Evolutionary conservation across 148 eudicot genomes (phyloP).

Genomic region (Rhododendron kiyosumense): DNA sequence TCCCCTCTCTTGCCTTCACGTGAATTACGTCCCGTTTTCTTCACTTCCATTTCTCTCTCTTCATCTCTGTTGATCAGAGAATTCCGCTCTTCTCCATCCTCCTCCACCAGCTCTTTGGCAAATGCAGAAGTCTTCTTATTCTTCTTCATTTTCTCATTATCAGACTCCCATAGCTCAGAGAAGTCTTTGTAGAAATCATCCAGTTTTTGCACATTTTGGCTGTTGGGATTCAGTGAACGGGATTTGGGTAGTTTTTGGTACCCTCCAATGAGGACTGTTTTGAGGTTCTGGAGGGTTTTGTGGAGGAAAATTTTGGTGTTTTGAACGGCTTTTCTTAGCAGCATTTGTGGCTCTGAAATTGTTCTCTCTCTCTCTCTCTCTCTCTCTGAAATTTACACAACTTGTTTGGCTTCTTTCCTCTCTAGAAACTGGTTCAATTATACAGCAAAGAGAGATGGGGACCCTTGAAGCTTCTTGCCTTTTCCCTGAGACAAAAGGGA

Average conservation of each 20-base stretch:
- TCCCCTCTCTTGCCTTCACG: constrained; percentile 11
- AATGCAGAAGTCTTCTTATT: background rate
- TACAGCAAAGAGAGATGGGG: constrained; percentile 21
- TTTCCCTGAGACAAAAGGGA: constrained; percentile 9
- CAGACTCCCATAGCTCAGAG: constrained; percentile 25
- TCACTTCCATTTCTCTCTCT: constrained; percentile 7
- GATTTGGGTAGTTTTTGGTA: constrained; percentile 44
- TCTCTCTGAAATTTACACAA: background rate
- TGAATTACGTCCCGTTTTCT: constrained; percentile 5
- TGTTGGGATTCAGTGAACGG: constrained; percentile 30
- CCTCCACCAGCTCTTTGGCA: constrained; percentile 8
- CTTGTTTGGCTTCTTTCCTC: constrained; percentile 5
- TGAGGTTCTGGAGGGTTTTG: constrained; percentile 51
- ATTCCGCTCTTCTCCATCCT: constrained; percentile 14
- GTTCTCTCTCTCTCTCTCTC: constrained; percentile 10
- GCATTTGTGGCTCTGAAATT: constrained; percentile 31
- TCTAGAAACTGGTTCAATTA: constrained; percentile 1
- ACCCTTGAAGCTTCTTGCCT: constrained; percentile 9
- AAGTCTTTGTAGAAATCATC: constrained; percentile 27
- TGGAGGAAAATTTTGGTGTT: constrained; percentile 50
- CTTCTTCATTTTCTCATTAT: constrained; percentile 4
- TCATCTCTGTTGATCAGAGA: background rate
- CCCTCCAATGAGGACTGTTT: constrained; percentile 30
- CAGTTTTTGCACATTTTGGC: constrained; percentile 25
- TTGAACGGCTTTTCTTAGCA: constrained; percentile 41